These are phyloP conservation scores for Penicillium sp. DNA, from an alignment of 2,329 filamentous ascomycete species.

Conservation along the genomic window DNA sequence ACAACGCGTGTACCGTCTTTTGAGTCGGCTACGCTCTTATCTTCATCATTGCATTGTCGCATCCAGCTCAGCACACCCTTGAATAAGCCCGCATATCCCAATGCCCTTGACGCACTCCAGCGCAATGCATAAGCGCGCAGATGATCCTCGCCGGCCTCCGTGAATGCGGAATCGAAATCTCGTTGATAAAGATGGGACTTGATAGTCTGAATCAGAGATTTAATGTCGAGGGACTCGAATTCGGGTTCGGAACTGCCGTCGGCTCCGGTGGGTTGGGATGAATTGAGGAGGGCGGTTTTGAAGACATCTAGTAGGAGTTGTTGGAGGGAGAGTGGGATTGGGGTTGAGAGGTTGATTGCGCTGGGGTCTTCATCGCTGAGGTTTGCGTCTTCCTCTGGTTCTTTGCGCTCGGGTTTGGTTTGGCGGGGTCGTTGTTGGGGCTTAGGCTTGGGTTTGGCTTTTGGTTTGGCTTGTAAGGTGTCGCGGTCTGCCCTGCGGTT, in stretches of 20 bases:
- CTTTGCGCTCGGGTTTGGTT: constrained; percentile 7
- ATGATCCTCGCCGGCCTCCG: constrained; percentile 60
- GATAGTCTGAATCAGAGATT: constrained; percentile 69
- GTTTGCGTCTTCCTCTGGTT: not conserved
- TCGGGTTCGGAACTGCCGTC: not conserved
- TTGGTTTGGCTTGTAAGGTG: not conserved
- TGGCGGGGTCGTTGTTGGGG: constrained; percentile 1
- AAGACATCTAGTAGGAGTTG: constrained; percentile 75
- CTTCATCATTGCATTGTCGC: not conserved
- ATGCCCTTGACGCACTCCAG: constrained; percentile 84
- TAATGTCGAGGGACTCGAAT: constrained; percentile 34
- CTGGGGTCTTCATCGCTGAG: constrained; percentile 1
- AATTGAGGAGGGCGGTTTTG: constrained; percentile 58
- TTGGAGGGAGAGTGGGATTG: constrained; percentile 57
- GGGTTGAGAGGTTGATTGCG: constrained; percentile 26
- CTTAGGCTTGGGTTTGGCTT: constrained; percentile 9
- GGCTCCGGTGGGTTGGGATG: not conserved
- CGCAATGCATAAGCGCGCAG: constrained; percentile 81
- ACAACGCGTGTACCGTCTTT: constrained; percentile 42
- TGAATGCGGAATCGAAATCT: constrained; percentile 79
- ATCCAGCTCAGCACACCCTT: constrained; percentile 33
- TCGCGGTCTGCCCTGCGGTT: constrained; percentile 10
- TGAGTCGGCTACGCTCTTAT: not conserved
- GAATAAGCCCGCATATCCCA: constrained; percentile 73
- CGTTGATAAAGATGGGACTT: constrained; percentile 84